Percentiles rank a stretch among this genome's conserved stretches.
phyloP scores from a whole-genome alignment of 495 filamentous ascomycete species.

The Cairneyella variabilis region DNA sequence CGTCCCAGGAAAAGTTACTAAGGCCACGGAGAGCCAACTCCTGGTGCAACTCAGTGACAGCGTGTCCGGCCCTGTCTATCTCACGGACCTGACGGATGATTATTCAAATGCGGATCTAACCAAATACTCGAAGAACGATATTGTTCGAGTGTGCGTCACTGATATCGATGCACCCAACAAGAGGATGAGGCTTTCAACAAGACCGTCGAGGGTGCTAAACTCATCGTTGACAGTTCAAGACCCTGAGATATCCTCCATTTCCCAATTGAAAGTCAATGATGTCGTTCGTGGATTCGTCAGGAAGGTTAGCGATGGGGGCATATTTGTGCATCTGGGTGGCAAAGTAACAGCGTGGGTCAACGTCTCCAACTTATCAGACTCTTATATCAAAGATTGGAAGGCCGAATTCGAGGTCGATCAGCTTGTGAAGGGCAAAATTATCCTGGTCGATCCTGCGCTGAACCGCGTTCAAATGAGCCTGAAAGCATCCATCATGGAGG shows the following conservation, averaged over 20 bases:
- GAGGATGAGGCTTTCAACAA: slow-evolving; percentile 71
- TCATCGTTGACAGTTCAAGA: slow-evolving; percentile 82
- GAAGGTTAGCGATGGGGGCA: slow-evolving; percentile 76
- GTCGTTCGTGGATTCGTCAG: slow-evolving; percentile 86
- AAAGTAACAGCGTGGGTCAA: slow-evolving; percentile 77
- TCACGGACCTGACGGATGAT: slow-evolving; percentile 82
- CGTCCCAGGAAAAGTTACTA: slow-evolving; percentile 77
- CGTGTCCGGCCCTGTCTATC: slow-evolving; percentile 67
- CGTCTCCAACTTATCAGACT: slow-evolving; percentile 84
- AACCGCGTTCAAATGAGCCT: slow-evolving; percentile 79
- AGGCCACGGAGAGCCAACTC: slow-evolving; percentile 75
- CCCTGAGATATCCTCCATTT: slow-evolving; percentile 62
- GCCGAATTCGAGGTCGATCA: slow-evolving; percentile 79
- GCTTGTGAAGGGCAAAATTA: slow-evolving; percentile 82
- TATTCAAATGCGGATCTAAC: slow-evolving; percentile 66
- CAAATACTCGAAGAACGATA: slow-evolving; percentile 72
- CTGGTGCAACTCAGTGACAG: slow-evolving; percentile 79
- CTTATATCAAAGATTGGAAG: slow-evolving; percentile 94
- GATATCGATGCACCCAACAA: slow-evolving; percentile 81
- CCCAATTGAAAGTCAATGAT: slow-evolving; percentile 73
- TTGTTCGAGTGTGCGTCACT: slow-evolving; percentile 76
- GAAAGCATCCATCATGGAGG: slow-evolving; percentile 78
- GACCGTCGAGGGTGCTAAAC: slow-evolving; percentile 83
- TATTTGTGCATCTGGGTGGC: slow-evolving; percentile 77
- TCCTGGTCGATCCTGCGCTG: slow-evolving; percentile 56